A percentile compares a stretch with the other conserved stretches of the same genome.
phyloP scores from a whole-genome alignment of 768 basidiomycete genomes.

The Imleria badia region DNA sequence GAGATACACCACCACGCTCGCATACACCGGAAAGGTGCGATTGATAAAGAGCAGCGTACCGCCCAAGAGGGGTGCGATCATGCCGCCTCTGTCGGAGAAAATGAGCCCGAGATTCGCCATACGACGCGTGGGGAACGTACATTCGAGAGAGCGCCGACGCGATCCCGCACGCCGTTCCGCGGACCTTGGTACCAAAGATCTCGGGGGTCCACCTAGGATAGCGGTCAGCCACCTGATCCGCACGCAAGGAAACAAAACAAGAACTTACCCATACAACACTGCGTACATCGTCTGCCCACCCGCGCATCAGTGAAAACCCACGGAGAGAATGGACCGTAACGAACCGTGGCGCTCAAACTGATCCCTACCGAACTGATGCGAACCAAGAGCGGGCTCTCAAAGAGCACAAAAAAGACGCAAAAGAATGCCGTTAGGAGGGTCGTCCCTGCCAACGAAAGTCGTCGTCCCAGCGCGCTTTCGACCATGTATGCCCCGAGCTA shows the following conservation, averaged over 20 bases:
- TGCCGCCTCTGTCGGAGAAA: constrained; percentile 66
- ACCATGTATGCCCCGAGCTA: constrained; percentile 87
- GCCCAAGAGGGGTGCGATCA: constrained; percentile 83
- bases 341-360: constrained; percentile 65
- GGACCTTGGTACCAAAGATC: constrained; percentile 80
- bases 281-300: constrained; percentile 73
- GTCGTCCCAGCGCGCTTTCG: constrained; percentile 64
- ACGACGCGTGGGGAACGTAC: constrained; percentile 38
- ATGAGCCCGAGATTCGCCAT: too few species aligned
- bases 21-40: constrained; percentile 72
- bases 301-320: not conserved
- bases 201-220: constrained; percentile 71
- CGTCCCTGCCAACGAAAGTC: constrained; percentile 70
- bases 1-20: constrained; percentile 64
- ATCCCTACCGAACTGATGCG: constrained; percentile 73
- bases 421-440: constrained; percentile 76
- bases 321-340: not conserved
- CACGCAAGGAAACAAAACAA: not conserved
- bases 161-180: constrained; percentile 86
- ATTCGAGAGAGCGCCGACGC: constrained; percentile 85
- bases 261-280: constrained; percentile 64
- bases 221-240: not conserved
- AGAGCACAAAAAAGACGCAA: constrained; percentile 67
- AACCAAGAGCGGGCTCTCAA: constrained; percentile 55
- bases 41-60: constrained; percentile 68